phyloP scores from a whole-genome alignment of 2,329 filamentous ascomycete species.

The Thielaviopsis populi region DNA sequence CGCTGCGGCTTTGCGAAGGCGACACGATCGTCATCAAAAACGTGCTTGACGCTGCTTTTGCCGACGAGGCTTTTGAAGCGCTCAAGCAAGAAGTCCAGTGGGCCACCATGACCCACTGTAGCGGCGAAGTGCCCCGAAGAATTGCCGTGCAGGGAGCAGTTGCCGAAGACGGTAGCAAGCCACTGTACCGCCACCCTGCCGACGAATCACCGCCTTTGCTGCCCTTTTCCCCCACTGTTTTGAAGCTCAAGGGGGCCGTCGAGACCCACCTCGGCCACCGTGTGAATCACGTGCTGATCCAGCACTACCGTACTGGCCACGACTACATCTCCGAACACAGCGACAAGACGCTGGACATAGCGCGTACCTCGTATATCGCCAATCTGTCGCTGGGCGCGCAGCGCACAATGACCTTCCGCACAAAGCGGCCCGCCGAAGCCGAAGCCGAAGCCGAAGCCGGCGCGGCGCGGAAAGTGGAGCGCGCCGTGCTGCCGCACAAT shows the following conservation, averaged over 20 bases:
- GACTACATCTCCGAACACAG: constrained; percentile 96
- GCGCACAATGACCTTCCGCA: constrained; percentile 76
- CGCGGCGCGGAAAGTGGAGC: constrained; percentile 40
- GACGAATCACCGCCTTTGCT: constrained; percentile 71
- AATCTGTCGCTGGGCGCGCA: constrained; percentile 91
- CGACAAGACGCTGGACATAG: constrained; percentile 91
- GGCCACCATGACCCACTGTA: constrained; percentile 85
- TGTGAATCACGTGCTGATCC: constrained; percentile 84
- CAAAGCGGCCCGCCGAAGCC: constrained; percentile 44
- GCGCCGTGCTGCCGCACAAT: constrained; percentile 68
- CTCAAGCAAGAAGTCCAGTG: constrained; percentile 65
- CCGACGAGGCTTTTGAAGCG: constrained; percentile 49
- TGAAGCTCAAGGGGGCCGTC: constrained; percentile 49
- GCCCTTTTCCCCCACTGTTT: constrained; percentile 59
- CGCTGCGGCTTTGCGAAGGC: constrained; percentile 50
- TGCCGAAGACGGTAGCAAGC: constrained; percentile 53
- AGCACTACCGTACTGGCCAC: constrained; percentile 74
- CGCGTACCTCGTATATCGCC: constrained; percentile 64
- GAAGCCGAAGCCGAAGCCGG: constrained; percentile 25
- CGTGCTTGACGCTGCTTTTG: constrained; percentile 45
- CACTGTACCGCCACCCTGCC: constrained; percentile 87
- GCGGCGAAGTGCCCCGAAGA: constrained; percentile 78
- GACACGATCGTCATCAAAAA: constrained; percentile 63
- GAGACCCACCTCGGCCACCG: constrained; percentile 62
- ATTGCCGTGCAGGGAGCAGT: constrained; percentile 76